Base-by-base conservation (phyloP, 2,329 filamentous ascomycete genomes). In the Beauveria brongniartii region DNA sequence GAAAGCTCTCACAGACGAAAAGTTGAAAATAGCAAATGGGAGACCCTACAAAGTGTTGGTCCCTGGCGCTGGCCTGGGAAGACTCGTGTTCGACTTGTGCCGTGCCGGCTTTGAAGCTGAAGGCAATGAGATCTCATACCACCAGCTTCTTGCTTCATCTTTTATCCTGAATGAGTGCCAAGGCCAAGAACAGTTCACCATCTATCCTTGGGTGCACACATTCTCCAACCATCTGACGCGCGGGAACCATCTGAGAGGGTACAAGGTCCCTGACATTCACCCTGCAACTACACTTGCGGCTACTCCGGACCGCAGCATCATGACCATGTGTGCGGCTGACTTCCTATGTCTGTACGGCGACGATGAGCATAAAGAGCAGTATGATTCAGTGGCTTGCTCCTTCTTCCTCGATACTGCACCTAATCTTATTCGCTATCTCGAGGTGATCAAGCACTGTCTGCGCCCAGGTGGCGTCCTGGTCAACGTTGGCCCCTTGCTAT, bases 371-470 rank as follows among this genome's bases (percentile, higher is more conserved):
- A 73, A 75, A 9, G 80, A 80, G 0, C 68, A 73, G 0, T 97
- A 92, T 72, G 87, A 97, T 68, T 92, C 88, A 1, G 91, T 97
- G 2, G 86, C 90, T 0, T 91, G 89, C 3, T 90, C 96, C 12
- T 99, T 97, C 77, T 99, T 99, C 77, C 88, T 99, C 62, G 95
- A 99, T 72, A 99, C 94, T 1, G 94, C 94, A 2, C 92, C 93
- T 1, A 97, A 99, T 71, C 72, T 97, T 37, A 88, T 97, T 59
- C 84, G 89, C 2, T 99, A 99, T 70, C 84, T 99, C 40, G 87
- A 96, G 70, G 87, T 92, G 1, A 90, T 97, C 59, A 78, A 77
- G 47, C 83, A 89, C 69, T 95, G 92, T 69, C 81, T 99, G 55
- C 85, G 83, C 66, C 79, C 84, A 0, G 89, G 89, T 28, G 94